Percentiles rank a stretch among this genome's conserved stretches.
These are phyloP conservation scores for Hanseniaspora occidentalis DNA, from an alignment of 805 yeast genomes.

Conservation along the genomic window DNA sequence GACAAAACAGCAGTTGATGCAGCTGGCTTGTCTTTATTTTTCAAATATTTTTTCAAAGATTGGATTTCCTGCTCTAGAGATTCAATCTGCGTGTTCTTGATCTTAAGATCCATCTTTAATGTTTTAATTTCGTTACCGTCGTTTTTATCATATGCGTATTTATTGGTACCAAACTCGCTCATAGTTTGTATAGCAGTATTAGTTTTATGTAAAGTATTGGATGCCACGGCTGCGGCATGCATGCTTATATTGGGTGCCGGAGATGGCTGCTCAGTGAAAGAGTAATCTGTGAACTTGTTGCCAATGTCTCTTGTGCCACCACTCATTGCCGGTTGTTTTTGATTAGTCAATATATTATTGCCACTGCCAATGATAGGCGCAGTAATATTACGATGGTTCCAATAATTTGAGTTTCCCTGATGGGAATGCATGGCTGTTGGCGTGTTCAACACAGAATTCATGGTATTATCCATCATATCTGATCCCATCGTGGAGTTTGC, in stretches of 20 bases:
- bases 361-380: not conserved
- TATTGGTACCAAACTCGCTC: no score
- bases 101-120: conserved; percentile 36
- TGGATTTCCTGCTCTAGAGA: conserved; percentile 34
- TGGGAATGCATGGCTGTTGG: not conserved
- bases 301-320: not conserved
- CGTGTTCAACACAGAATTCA: not conserved
- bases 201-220: no score
- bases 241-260: no score
- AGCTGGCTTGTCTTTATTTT: conserved; percentile 15
- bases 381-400: not conserved
- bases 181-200: no score
- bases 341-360: not conserved
- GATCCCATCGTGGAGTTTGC: conserved; percentile 8
- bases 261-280: no score
- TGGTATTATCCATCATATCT: not conserved
- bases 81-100: conserved; percentile 41
- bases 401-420: not conserved
- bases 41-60: conserved; percentile 25
- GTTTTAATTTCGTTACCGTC: conserved; percentile 23
- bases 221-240: no score
- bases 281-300: not conserved
- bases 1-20: not conserved
- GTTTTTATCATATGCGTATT: not conserved
- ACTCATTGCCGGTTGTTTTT: not conserved